Conservation (phyloP, 2,329 filamentous ascomycete genomes). For the Microcyclosporella mali region DNA sequence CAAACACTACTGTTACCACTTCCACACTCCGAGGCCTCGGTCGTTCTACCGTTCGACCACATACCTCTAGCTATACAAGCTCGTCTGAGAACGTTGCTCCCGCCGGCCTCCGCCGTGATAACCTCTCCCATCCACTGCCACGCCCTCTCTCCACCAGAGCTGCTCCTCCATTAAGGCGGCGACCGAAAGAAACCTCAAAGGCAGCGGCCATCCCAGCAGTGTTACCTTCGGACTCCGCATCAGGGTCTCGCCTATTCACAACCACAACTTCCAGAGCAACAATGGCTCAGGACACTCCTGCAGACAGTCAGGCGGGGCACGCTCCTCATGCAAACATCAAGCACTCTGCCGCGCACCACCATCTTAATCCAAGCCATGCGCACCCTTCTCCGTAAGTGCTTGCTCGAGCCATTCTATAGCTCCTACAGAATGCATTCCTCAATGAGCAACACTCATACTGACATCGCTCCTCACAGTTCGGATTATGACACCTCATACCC, state of each 20-base stretch:
- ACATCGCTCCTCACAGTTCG: slow-evolving; percentile 11
- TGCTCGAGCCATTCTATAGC: not conserved
- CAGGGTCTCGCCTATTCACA: not conserved
- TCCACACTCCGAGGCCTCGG: too few relatives aligned
- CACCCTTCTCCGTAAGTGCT: slow-evolving; percentile 19
- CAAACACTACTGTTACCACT: too few relatives aligned
- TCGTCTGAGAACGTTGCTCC: too few relatives aligned
- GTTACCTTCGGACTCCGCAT: not conserved
- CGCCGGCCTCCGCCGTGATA: too few relatives aligned
- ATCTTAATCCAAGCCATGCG: slow-evolving; percentile 29
- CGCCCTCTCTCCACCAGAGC: too few relatives aligned
- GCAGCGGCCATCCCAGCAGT: too few relatives aligned
- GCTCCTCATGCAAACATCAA: slow-evolving; percentile 32
- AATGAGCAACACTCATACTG: slow-evolving; percentile 4
- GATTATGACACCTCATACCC: slow-evolving; percentile 48
- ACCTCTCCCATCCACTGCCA: too few relatives aligned
- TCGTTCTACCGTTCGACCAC: too few relatives aligned
- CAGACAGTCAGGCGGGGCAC: slow-evolving; percentile 17
- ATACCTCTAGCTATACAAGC: too few relatives aligned
- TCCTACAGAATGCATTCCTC: slow-evolving; percentile 1
- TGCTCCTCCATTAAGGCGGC: not conserved
- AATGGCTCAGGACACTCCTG: slow-evolving; percentile 8
- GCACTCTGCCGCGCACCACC: slow-evolving; percentile 24
- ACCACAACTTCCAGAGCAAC: slow-evolving; percentile 4
- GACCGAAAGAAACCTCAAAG: not conserved